Conservation (phyloP, 2,329 filamentous ascomycete species). For the Penicillium sp. region DNA sequence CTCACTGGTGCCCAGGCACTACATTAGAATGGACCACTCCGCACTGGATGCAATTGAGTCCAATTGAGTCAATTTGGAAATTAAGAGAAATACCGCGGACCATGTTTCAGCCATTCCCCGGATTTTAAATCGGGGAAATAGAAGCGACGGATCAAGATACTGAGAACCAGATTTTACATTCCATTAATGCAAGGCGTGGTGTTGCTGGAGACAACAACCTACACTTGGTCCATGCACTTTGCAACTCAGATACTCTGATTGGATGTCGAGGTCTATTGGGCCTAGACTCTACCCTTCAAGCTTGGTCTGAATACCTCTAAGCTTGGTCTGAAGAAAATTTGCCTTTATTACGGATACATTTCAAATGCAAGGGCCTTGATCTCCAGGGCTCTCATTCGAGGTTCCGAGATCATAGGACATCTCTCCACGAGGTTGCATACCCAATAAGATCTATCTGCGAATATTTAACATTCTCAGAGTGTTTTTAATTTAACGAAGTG, state of each 20-base stretch:
- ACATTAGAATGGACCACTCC: background rate
- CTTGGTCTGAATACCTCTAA: background rate
- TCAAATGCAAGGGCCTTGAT: background rate
- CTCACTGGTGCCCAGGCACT: background rate
- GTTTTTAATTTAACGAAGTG: background rate
- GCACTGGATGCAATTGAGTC: background rate
- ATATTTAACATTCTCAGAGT: background rate
- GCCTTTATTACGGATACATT: background rate
- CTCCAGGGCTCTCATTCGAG: too few species aligned
- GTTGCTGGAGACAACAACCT: background rate
- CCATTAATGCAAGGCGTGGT: background rate
- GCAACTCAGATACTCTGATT: background rate
- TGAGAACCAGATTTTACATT: background rate
- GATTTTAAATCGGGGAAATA: background rate
- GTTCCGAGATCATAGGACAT: too few species aligned
- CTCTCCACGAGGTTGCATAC: background rate
- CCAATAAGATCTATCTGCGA: background rate
- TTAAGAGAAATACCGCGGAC: background rate
- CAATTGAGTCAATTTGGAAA: background rate
- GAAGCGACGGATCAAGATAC: background rate
- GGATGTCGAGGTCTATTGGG: background rate
- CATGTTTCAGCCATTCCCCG: background rate
- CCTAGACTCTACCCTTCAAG: background rate
- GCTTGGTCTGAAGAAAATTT: background rate
- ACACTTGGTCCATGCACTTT: background rate